Conservation (phyloP, 2,329 filamentous ascomycete genomes). For the Dothideomycetes sp. region DNA sequence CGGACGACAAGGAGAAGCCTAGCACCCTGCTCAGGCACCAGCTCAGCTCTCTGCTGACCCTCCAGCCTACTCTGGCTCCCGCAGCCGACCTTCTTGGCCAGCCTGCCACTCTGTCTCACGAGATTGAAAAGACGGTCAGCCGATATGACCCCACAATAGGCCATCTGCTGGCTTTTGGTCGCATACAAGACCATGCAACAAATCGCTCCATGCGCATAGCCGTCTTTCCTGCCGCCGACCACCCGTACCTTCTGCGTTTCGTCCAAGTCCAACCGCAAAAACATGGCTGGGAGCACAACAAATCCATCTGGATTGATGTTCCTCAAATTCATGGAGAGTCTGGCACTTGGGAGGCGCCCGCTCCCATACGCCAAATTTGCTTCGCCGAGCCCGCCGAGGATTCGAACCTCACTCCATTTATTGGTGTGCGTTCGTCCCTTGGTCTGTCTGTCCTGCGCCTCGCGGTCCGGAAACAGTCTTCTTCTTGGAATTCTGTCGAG, state of each 20-base stretch:
- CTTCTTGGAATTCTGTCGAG: constrained; percentile 9
- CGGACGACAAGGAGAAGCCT: constrained; percentile 15
- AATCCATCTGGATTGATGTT: constrained; percentile 40
- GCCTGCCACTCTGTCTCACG: constrained; percentile 22
- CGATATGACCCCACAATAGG: constrained; percentile 34
- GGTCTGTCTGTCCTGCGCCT: constrained; percentile 4
- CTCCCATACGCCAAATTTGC: constrained; percentile 45
- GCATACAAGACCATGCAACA: constrained; percentile 36
- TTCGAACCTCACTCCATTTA: constrained; percentile 9
- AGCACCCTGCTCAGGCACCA: constrained; percentile 1
- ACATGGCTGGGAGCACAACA: constrained; percentile 46
- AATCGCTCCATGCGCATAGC: constrained; percentile 27
- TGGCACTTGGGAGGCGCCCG: constrained; percentile 46
- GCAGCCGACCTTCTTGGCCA: background rate
- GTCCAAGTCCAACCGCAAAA: constrained; percentile 41
- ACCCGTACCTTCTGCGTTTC: constrained; percentile 50
- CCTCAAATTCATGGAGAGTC: constrained; percentile 40
- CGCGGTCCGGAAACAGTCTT: background rate
- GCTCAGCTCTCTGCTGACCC: background rate
- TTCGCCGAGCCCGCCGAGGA: constrained; percentile 40
- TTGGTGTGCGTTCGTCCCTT: constrained; percentile 1
- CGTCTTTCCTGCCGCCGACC: constrained; percentile 40
- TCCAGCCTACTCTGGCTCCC: background rate
- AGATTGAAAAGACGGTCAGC: constrained; percentile 23
- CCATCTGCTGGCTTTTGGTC: constrained; percentile 47